phyloP scores from a whole-genome alignment of 495 filamentous ascomycete species.

The Polyplosphaeria fusca region DNA sequence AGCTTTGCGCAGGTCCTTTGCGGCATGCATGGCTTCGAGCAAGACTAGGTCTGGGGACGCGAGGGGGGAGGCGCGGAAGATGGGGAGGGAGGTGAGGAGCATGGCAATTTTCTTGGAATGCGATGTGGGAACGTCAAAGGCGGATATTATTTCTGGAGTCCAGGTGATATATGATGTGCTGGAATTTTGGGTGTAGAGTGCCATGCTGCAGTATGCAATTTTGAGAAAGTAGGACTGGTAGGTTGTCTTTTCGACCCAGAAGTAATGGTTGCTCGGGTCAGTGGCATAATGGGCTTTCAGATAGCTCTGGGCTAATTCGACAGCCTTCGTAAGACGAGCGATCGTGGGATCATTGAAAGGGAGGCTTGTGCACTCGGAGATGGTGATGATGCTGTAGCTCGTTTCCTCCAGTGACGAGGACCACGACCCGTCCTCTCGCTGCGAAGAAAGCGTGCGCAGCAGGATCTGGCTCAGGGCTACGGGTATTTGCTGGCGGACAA shows the following conservation, averaged over 20 bases:
- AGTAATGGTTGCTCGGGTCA: not conserved
- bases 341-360: not conserved
- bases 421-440: not conserved
- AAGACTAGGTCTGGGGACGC: not conserved
- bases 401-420: not conserved
- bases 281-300: not conserved
- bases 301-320: not conserved
- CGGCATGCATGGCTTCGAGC: constrained; percentile 6
- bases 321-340: not conserved
- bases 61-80: not conserved
- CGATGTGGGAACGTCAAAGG: not conserved
- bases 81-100: not conserved
- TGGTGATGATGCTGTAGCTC: constrained; percentile 1
- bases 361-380: not conserved
- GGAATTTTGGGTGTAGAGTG: constrained; percentile 22
- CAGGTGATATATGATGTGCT: not conserved
- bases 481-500: not conserved
- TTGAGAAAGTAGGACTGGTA: constrained; percentile 39
- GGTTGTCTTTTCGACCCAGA: constrained; percentile 47
- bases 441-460: not conserved
- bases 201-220: constrained; percentile 40
- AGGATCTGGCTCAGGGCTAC: not conserved
- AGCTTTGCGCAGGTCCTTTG: not conserved
- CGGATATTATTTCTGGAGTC: not conserved
- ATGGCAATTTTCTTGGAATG: not conserved